Base-by-base conservation (phyloP, 2,329 filamentous ascomycete species). In the Exserohilum turcica region DNA sequence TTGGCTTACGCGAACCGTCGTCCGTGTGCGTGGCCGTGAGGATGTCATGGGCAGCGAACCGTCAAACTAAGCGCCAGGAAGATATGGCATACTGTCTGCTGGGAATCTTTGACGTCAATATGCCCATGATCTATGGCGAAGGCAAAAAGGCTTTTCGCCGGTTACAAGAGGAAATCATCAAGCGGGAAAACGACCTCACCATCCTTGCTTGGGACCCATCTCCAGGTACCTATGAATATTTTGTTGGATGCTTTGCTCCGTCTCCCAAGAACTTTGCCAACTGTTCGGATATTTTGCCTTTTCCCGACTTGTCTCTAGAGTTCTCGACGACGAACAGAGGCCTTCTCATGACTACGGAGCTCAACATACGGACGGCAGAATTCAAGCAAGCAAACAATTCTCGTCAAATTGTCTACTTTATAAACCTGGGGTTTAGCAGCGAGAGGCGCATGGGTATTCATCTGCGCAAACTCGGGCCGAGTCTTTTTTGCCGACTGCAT, bases 91-190 rank as follows among this genome's bases (percentile, higher is more conserved):
- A 65, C 15, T 46, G 45, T n/a, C 46, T 65, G 1, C 48, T 65
- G 3, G 62, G 60, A 2, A 48, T 63, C 0, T 65, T 65, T 7
- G 56, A 52, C 13, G 44, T 67, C 4, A 54, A 61, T 32, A 69
- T 73, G 54, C 57, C 66, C 1, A 43, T 67, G 19, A 45, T 68
- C 2, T 72, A 73, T 46, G 68, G 68, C 2, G 70, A 69, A 51
- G 65, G 67, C 3, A 19, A 43, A 2, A 57, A 56, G 8, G 52
- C 57, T 0, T 53, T 56, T 19, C 28, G 24, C 4, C 45, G 55
- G 15, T 18, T 60, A 7, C 57, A 58, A 29, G 39, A 50, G 27
- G 52, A 57, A 19, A 55, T 57, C 12, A 18, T 44, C 7, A 50
- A 32, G 18, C 31, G 40, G 9, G 16, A 31, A 9, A 51, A 58